These are phyloP conservation scores for Hypoxylon intermedium DNA, from an alignment of 495 filamentous ascomycete species.

Conservation along the genomic window DNA sequence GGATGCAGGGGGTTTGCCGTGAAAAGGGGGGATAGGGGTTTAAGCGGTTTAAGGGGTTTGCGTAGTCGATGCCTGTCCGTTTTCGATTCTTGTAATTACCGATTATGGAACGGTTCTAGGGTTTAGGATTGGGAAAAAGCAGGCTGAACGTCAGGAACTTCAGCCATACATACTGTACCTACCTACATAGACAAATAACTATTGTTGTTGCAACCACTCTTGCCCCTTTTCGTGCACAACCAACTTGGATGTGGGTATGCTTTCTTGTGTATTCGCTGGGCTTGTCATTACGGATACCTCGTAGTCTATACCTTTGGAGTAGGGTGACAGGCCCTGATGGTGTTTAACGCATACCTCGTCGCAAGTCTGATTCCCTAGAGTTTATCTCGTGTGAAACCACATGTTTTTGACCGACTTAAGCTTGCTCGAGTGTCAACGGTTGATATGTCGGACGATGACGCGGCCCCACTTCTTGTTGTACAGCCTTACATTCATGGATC, in stretches of 20 bases:
- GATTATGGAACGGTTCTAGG: conserved; percentile 20
- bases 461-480: neutral
- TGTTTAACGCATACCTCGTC: too few species aligned
- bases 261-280: neutral
- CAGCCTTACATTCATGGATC: too few species aligned
- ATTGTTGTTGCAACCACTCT: too few species aligned
- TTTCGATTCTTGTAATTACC: conserved; percentile 31
- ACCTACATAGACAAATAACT: too few species aligned
- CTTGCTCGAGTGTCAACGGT: too few species aligned
- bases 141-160: conserved; percentile 21
- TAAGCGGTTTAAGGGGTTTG: neutral
- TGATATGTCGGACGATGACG: too few species aligned
- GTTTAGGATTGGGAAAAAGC: conserved; percentile 6
- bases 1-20: conserved; percentile 7
- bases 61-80: neutral
- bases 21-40: conserved; percentile 1
- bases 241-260: neutral
- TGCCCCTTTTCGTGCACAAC: too few species aligned
- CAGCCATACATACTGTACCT: conserved; percentile 6
- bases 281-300: neutral
- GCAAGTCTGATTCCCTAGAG: neutral
- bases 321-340: too few species aligned
- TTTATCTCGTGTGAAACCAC: too few species aligned
- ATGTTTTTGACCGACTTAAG: too few species aligned
- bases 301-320: too few species aligned